These are phyloP conservation scores for Sicyos edulis DNA, from an alignment of 306 rosid species.

Conservation along the genomic window DNA sequence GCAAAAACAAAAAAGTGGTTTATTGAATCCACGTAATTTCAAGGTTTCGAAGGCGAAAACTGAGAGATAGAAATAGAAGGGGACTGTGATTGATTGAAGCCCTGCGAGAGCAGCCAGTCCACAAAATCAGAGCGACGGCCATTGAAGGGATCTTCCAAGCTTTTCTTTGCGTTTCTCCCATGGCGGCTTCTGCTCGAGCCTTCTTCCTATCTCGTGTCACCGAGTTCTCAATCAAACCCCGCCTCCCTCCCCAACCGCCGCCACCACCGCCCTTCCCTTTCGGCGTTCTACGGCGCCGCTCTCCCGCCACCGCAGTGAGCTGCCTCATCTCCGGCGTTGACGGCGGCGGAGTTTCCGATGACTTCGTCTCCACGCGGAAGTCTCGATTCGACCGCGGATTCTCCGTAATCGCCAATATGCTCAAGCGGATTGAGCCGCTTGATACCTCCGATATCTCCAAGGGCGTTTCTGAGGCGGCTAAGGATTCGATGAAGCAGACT, in stretches of 20 bases:
- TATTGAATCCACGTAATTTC: neutral
- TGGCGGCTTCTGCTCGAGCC: slow-evolving; percentile 66
- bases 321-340: slow-evolving; percentile 61
- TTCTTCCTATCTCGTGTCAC: slow-evolving; percentile 52
- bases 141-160: slow-evolving; percentile 19
- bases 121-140: slow-evolving; percentile 12
- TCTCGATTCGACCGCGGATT: slow-evolving; percentile 64
- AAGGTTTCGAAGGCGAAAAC: neutral
- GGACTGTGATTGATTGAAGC: slow-evolving; percentile 14
- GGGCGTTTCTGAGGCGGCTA: slow-evolving; percentile 72
- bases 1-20: no score
- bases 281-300: slow-evolving; percentile 26
- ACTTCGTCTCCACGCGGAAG: slow-evolving; percentile 72
- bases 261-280: slow-evolving; percentile 18
- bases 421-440: slow-evolving; percentile 71
- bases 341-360: slow-evolving; percentile 78
- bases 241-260: slow-evolving; percentile 40
- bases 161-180: slow-evolving; percentile 16
- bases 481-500: slow-evolving; percentile 93
- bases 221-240: slow-evolving; percentile 36
- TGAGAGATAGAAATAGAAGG: neutral
- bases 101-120: slow-evolving; percentile 9
- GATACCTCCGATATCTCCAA: slow-evolving; percentile 74
- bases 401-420: slow-evolving; percentile 79
- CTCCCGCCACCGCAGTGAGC: slow-evolving; percentile 16